Evolutionary conservation across 1,284 basidiomycete genomes (phyloP).

Genomic region (Ustilago cynodontis): DNA sequence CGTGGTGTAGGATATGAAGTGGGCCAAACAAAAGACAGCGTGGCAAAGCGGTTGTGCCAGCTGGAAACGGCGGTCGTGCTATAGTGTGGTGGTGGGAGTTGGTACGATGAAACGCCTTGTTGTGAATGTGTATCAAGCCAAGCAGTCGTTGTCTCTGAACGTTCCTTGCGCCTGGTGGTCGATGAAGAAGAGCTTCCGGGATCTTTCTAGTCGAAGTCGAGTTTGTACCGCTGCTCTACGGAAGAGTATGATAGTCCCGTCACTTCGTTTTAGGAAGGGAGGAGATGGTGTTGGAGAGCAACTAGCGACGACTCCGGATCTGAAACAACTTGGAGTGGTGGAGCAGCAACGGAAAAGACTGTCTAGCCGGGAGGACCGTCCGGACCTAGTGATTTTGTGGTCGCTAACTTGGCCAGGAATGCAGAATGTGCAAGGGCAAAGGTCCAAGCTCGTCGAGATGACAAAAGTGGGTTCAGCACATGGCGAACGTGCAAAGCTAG

Average conservation of each 20-base stretch:
- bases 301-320: background rate
- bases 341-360: background rate
- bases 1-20: too few relatives aligned
- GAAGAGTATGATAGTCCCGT: background rate
- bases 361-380: background rate
- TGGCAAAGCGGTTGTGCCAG: background rate
- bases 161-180: background rate
- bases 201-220: background rate
- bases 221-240: background rate
- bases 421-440: constrained; percentile 1
- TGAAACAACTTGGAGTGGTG: background rate
- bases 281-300: background rate
- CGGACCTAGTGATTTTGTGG: background rate
- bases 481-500: background rate
- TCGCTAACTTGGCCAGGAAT: constrained; percentile 1
- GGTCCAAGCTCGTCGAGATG: background rate
- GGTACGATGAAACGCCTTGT: background rate
- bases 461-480: background rate
- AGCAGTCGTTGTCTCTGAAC: background rate
- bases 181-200: background rate
- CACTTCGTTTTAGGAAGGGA: background rate
- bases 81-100: too few relatives aligned
- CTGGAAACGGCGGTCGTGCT: too few relatives aligned
- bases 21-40: background rate
- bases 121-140: background rate